Evolutionary conservation across 1,139 yeast genomes (phyloP).

Genomic region (Sugiyamaella neomexicana): DNA sequence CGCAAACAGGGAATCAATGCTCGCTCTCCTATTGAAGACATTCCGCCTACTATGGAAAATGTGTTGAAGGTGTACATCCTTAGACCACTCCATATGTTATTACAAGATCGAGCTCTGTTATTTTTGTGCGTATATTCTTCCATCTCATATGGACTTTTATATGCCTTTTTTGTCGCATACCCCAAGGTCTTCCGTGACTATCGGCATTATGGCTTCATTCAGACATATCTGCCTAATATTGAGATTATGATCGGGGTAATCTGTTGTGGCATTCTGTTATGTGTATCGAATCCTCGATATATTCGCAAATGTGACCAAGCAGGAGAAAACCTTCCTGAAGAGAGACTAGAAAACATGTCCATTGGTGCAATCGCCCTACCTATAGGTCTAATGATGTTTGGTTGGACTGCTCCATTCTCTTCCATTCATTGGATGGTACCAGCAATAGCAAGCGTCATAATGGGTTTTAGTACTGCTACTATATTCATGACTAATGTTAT

Average conservation of each 20-base stretch:
- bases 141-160: conserved; percentile 16
- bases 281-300: conserved; percentile 13
- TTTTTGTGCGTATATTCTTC: conserved; percentile 19
- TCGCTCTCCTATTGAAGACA: conserved; percentile 13
- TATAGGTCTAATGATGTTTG: conserved; percentile 42
- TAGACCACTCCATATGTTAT: conserved; percentile 12
- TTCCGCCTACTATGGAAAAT: conserved; percentile 10
- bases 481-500: conserved; percentile 69
- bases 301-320: conserved; percentile 15
- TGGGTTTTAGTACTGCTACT: conserved; percentile 70
- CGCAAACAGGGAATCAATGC: conserved; percentile 16
- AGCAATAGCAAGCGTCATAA: conserved; percentile 70
- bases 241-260: conserved; percentile 16
- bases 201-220: conserved; percentile 16
- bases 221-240: conserved; percentile 14
- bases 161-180: conserved; percentile 17
- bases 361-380: conserved; percentile 56
- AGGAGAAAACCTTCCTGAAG: conserved; percentile 12
- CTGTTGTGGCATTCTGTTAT: conserved; percentile 3
- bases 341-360: conserved; percentile 20
- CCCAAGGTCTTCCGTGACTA: conserved; percentile 15
- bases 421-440: conserved; percentile 75
- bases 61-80: conserved; percentile 3
- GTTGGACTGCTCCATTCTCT: conserved; percentile 52
- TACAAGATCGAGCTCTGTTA: conserved; percentile 12